A percentile compares a stretch with the other conserved stretches of the same genome.
These are phyloP conservation scores for Ustilago nuda DNA, from an alignment of 1,284 basidiomycete genomes.

Conservation along the genomic window DNA sequence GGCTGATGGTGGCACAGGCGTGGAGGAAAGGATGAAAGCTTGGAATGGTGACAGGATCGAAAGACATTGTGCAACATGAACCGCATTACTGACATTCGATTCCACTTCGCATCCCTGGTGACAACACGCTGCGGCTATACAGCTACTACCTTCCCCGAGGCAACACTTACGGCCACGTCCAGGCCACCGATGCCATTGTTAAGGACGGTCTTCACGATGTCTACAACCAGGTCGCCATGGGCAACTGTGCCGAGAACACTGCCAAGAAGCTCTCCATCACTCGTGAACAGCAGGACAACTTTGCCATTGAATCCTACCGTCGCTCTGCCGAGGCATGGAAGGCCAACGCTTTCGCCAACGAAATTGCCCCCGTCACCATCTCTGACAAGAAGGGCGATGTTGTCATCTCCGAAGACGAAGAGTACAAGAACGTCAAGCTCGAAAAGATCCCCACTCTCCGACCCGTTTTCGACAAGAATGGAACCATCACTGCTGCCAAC, in stretches of 20 bases:
- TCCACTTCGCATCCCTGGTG: background rate
- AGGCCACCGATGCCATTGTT: constrained; percentile 87
- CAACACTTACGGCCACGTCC: constrained; percentile 89
- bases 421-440: constrained; percentile 78
- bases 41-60: background rate
- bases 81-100: background rate
- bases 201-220: constrained; percentile 80
- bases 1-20: background rate
- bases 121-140: constrained; percentile 6
- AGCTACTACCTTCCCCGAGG: constrained; percentile 92
- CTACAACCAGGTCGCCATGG: constrained; percentile 58
- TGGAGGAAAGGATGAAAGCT: background rate
- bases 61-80: background rate
- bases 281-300: constrained; percentile 72
- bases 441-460: constrained; percentile 70
- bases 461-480: constrained; percentile 71
- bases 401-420: constrained; percentile 91
- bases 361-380: constrained; percentile 83
- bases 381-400: constrained; percentile 88
- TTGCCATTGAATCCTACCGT: constrained; percentile 93
- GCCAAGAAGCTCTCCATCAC: constrained; percentile 69
- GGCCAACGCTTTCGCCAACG: constrained; percentile 82
- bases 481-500: constrained; percentile 72
- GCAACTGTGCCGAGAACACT: constrained; percentile 70
- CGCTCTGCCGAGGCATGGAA: constrained; percentile 93